Base-by-base conservation (phyloP, 2,329 filamentous ascomycete species). In the Corinectria fuckeliana region DNA sequence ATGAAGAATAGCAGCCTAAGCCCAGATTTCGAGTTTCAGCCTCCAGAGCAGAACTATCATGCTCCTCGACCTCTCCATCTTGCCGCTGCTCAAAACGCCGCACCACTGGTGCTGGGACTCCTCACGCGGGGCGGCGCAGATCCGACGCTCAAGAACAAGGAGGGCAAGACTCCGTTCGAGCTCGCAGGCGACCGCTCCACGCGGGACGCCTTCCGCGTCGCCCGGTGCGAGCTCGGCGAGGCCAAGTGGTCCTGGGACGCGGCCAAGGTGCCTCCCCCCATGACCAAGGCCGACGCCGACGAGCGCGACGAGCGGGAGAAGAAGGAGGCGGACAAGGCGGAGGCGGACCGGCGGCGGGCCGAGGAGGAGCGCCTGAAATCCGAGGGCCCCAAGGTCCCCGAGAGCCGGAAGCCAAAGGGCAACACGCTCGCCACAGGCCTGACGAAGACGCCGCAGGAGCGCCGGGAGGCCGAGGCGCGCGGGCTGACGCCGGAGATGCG, bases 401-500 rank as follows among this genome's bases (percentile, higher is more conserved):
- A 75, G 64, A 78, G 64, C 70, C 82, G 81, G 69, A 80, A 81
- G 58, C 78, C 71, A 62, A 84, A 81, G 68, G 80, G 81, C 48
- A 84, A 80, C 69, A 85, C 81, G 62, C 71, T 80, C 23, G 78
- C 81, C 8, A 83, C 83, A 2, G 82, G 80, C 26, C 76, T 85
- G 25, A 83, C 84, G 64, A 93, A 93, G 81, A 91, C 91, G 16
- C 89, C 89, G 0, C 87, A 93, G 69, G 92, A 97, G 74, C 87
- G 85, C 72, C 85, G 93, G 63, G 91, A 94, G 72, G 92, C 96
- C 71, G 93, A 97, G 75, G 85, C 85, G 48, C 86, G 92, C 63
- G 93, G 94, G 0, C 81, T 98, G 79, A 96, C 91, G 39, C 88
- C 92, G 0, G 94, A 98, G 78, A 93, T 95, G 86, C 86, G 88